A percentile compares a stretch with the other conserved stretches of the same genome.
phyloP scores from a whole-genome alignment of 306 rosid species.

The Leucaena leucocephala region DNA sequence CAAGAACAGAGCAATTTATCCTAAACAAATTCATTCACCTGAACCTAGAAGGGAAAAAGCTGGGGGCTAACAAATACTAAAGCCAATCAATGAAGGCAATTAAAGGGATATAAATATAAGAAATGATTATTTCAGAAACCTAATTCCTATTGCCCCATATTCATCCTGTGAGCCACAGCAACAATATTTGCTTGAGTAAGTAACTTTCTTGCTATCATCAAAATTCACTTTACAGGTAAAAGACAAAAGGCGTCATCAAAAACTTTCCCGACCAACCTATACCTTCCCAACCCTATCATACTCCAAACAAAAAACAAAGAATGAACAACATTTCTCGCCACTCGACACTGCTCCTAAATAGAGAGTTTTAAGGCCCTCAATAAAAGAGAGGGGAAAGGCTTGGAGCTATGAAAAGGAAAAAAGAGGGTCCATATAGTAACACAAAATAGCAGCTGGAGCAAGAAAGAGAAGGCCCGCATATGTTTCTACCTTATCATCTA shows the following conservation, averaged over 20 bases:
- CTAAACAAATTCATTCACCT: not conserved
- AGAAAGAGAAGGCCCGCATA: constrained; percentile 58
- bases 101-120: not conserved
- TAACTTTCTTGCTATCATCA: constrained; percentile 81
- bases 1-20: not conserved
- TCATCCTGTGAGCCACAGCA: constrained; percentile 48
- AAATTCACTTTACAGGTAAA: constrained; percentile 96
- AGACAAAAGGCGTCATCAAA: constrained; percentile 46
- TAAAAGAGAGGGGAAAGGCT: constrained; percentile 46
- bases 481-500: constrained; percentile 70
- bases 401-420: constrained; percentile 40
- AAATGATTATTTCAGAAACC: constrained; percentile 20
- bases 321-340: constrained; percentile 71
- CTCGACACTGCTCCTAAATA: constrained; percentile 58
- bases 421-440: constrained; percentile 46
- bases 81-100: constrained; percentile 5
- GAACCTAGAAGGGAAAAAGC: not conserved
- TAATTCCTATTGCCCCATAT: constrained; percentile 14
- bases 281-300: constrained; percentile 72
- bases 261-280: constrained; percentile 75
- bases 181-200: constrained; percentile 62
- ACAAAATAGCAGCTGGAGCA: constrained; percentile 59
- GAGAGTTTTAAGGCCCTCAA: constrained; percentile 49
- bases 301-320: constrained; percentile 65
- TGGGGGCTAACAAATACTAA: not conserved